These are phyloP conservation scores for Pestalotiopsis fici DNA, from an alignment of 2,329 filamentous ascomycete species.

Conservation along the genomic window DNA sequence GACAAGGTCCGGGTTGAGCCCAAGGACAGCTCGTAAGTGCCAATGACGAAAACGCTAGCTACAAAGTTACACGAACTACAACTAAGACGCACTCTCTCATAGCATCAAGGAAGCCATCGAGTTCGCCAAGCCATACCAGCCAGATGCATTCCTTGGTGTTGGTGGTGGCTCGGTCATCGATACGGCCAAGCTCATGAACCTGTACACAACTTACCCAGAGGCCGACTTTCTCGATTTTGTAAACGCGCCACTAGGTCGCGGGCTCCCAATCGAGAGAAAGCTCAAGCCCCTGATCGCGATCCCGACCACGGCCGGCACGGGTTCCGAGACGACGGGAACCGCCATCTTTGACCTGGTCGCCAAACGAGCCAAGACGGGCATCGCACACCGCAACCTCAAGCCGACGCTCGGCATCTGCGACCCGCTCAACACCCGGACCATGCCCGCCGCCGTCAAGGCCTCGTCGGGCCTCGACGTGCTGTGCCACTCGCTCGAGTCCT, in stretches of 20 bases:
- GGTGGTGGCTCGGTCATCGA: slow-evolving; percentile 95
- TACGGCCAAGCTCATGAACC: slow-evolving; percentile 97
- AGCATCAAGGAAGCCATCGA: slow-evolving; percentile 88
- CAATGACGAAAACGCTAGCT: neutral
- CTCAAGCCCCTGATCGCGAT: slow-evolving; percentile 79
- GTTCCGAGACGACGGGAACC: slow-evolving; percentile 93
- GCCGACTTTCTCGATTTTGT: slow-evolving; percentile 97
- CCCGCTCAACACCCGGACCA: slow-evolving; percentile 89
- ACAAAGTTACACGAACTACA: neutral
- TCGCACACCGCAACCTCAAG: slow-evolving; percentile 93
- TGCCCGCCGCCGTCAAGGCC: slow-evolving; percentile 93
- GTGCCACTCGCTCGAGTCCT: slow-evolving; percentile 93
- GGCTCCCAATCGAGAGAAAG: slow-evolving; percentile 70
- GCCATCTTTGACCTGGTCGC: slow-evolving; percentile 95
- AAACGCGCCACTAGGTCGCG: slow-evolving; percentile 89
- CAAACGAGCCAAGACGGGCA: slow-evolving; percentile 90
- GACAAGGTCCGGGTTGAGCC: slow-evolving; percentile 84
- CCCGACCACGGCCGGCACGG: slow-evolving; percentile 83
- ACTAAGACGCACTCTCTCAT: neutral
- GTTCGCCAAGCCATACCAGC: slow-evolving; percentile 76
- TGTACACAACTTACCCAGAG: slow-evolving; percentile 88
- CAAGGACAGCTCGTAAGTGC: slow-evolving; percentile 82
- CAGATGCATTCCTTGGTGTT: slow-evolving; percentile 91
- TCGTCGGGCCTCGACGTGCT: slow-evolving; percentile 91
- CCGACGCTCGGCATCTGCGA: slow-evolving; percentile 87